phyloP scores from a whole-genome alignment of 257 asterid species.

The Haberlea rhodopensis region DNA sequence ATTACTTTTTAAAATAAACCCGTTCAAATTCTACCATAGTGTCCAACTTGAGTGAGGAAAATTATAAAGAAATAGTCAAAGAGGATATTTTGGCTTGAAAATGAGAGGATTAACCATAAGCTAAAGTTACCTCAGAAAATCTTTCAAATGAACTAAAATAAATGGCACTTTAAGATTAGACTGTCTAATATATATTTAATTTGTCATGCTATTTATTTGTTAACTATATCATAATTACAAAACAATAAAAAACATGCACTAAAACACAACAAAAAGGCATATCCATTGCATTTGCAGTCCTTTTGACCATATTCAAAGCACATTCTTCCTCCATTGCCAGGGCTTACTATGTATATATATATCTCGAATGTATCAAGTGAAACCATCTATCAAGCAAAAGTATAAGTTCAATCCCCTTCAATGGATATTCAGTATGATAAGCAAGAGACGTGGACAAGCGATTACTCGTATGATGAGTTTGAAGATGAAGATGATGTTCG shows the following conservation, averaged over 20 bases:
- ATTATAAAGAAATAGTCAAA: too few species aligned
- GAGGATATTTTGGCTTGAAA: too few species aligned
- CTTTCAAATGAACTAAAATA: too few species aligned
- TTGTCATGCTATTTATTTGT: too few species aligned
- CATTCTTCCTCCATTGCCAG: neutral
- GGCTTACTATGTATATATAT: slow-evolving; percentile 19
- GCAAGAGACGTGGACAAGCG: slow-evolving; percentile 23
- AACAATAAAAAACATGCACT: neutral
- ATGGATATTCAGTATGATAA: slow-evolving; percentile 34
- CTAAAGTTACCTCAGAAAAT: too few species aligned
- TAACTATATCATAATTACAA: too few species aligned
- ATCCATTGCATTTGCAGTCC: neutral
- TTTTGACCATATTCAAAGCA: slow-evolving; percentile 6
- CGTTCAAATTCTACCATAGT: too few species aligned
- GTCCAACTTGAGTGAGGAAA: too few species aligned
- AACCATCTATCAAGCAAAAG: slow-evolving; percentile 7
- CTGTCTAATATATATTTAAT: too few species aligned
- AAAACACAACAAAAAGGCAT: neutral
- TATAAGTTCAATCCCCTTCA: neutral
- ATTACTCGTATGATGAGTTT: slow-evolving; percentile 29
- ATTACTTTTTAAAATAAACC: too few species aligned
- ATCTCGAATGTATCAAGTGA: neutral
- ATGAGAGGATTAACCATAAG: too few species aligned
- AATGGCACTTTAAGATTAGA: too few species aligned
- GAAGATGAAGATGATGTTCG: slow-evolving; percentile 57